phyloP scores from a whole-genome alignment of 305 asterid genomes.

The Solanum chacoense region DNA sequence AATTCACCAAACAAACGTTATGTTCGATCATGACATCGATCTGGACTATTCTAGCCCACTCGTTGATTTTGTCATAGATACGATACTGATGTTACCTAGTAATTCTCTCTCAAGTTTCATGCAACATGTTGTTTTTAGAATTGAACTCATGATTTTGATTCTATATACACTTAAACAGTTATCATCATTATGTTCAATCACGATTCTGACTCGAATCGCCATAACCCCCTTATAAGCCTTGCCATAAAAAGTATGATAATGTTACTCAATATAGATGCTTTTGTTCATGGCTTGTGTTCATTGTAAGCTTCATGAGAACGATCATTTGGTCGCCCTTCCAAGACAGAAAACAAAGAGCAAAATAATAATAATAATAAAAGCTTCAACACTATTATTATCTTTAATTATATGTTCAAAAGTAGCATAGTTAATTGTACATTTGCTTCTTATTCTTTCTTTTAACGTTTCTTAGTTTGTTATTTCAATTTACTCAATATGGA shows the following conservation, averaged over 20 bases:
- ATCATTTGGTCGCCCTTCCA: background rate
- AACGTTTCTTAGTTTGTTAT: background rate
- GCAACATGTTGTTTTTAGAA: background rate
- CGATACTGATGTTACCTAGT: background rate
- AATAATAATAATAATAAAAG: background rate
- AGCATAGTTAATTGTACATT: background rate
- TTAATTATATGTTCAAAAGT: background rate
- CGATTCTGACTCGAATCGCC: background rate
- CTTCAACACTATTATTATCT: background rate
- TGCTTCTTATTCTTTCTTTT: background rate
- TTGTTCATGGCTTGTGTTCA: background rate
- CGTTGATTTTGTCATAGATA: background rate
- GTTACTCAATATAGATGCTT: background rate
- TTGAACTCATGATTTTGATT: background rate
- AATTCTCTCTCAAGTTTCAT: background rate
- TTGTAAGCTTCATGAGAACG: background rate
- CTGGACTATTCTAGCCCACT: rapidly evolving
- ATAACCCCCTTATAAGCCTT: background rate
- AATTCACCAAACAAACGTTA: background rate
- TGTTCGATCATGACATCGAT: background rate
- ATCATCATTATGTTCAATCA: background rate
- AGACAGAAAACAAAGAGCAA: background rate
- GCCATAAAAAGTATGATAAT: background rate
- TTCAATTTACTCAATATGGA: background rate
- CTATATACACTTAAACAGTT: background rate